Evolutionary conservation across 306 rosid species (phyloP), one percentile per base, ranked within the genome.

Genomic region (Quercus mongolica): DNA sequence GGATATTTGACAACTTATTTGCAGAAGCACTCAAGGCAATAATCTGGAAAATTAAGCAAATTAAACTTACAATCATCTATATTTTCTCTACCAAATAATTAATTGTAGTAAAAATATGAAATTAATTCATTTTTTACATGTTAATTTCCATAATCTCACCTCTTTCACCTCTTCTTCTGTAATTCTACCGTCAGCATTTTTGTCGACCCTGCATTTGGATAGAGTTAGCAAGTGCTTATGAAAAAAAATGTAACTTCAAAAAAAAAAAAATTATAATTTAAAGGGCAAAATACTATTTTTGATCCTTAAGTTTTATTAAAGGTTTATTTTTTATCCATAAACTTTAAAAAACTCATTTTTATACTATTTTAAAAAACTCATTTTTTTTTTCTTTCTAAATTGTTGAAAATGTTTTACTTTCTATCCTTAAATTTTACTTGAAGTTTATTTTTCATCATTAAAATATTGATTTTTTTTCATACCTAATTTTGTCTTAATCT

Each of bases 181-280:
- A 72, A 94, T 91, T 78, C 97, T 76, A 10, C 98, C 98, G 28
- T 94, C 98, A 3, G 94, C 97, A 75, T 94, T 81, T 82, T 91
- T 92, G 80, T 94, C 98, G 83, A 94, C 99, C 97, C 97, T 94
- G 91, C 70, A 75, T 69, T 56, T 28, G 51, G 56, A 41, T 12
- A 61, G 46, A 30, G 46, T 77, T 49, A 49, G 54, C 54, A 3
- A 49, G 54, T 10, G 54, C 17, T 49, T 49, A 49, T 49, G 54
- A 49, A 10, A 49, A 49, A 49, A 11, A 49, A 41, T 8, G 46
- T 41, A 8, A 41, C 46, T 41, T 8, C 46, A 7, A 6, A 7
- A 38, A 38, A 28, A 38, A 28, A 38, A 7, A 0, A 38, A 38
- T 1, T 0, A 38, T 7, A 38, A 7, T 7, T 38, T 38, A 38